Evolutionary conservation across 2,329 filamentous ascomycete species (phyloP), one percentile per base, ranked within the genome.

Genomic region (Apiospora rasikravindrae): DNA sequence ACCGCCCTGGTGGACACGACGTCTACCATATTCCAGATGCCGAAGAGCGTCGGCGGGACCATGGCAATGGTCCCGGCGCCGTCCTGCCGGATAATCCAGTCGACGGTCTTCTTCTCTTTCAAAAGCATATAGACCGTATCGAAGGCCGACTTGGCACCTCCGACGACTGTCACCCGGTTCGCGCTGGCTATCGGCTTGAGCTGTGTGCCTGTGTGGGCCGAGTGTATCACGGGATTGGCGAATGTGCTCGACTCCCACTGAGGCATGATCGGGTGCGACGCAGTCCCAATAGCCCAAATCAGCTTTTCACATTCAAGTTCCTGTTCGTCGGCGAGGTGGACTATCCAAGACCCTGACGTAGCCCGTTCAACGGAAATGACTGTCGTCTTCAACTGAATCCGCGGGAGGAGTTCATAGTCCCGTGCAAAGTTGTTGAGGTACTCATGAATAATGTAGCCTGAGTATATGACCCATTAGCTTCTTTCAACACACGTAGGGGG

Each of bases 11-110:
- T 82, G 24, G 77, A 69, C 0, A 77, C 74, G 4, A 76, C 71
- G 49, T 77, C 80, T 26, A 80, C 75, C n/a, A 72, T 78, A 66
- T 79, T 81, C 4, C 75, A n/a, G 19, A 80, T 5, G 44, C 77
- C 75, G 29, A 78, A 26, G 26, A 81, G 64, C 7, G 73, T 76
- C 0, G 78, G 76, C 8, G 80, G 77, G 72, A 78, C 70, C 13
- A 82, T 79, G n/a, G 80, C 76, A 33, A 57, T 10, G 26, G 77
- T 74, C 1, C 77, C 76, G 13, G 70, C 70, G 7, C 77, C 77
- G 57, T 78, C 76, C 44, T 73, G 49, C 13, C 77, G 77, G 45
- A 79, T 79, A 19, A 75, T 73, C 77, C 77, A 79, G 19, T 71
- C 74, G 22, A 79, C 77, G 33, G 75, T 73, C 69, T 78, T 78